phyloP scores from a whole-genome alignment of 345 rosid genomes.

The Arabidopsis suecica region DNA sequence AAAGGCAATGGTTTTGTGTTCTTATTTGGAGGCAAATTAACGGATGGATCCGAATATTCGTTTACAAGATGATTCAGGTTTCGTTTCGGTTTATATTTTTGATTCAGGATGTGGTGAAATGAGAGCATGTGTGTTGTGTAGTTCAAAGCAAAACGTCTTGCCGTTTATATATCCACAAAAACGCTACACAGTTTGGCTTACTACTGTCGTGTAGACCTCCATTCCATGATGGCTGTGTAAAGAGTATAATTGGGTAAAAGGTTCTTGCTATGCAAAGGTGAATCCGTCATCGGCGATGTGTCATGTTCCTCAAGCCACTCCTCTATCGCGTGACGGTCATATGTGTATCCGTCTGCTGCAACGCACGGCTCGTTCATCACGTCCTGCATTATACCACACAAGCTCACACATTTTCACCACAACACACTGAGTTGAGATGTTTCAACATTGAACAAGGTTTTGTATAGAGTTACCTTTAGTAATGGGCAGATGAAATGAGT shows the following conservation, averaged over 20 bases:
- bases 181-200: constrained; percentile 30
- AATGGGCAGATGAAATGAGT: constrained; percentile 83
- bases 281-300: constrained; percentile 73
- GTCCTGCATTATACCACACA: constrained; percentile 53
- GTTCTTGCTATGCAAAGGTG: constrained; percentile 55
- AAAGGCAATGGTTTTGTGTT: neutral
- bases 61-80: too few relatives aligned
- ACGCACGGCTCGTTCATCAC: constrained; percentile 88
- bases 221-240: constrained; percentile 71
- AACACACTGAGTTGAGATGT: neutral
- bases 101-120: too few relatives aligned
- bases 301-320: constrained; percentile 73
- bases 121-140: too few relatives aligned
- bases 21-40: constrained; percentile 8
- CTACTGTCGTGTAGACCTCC: constrained; percentile 59
- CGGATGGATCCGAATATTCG: neutral
- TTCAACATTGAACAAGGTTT: neutral
- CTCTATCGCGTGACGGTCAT: constrained; percentile 76
- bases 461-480: constrained; percentile 57
- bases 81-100: too few relatives aligned
- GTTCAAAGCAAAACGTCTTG: constrained; percentile 18
- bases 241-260: constrained; percentile 79
- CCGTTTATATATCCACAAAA: constrained; percentile 31
- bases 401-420: constrained; percentile 5
- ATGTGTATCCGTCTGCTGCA: constrained; percentile 89